These are phyloP conservation scores for Fusarium palustre DNA, from an alignment of 2,329 filamentous ascomycete genomes.

Conservation along the genomic window DNA sequence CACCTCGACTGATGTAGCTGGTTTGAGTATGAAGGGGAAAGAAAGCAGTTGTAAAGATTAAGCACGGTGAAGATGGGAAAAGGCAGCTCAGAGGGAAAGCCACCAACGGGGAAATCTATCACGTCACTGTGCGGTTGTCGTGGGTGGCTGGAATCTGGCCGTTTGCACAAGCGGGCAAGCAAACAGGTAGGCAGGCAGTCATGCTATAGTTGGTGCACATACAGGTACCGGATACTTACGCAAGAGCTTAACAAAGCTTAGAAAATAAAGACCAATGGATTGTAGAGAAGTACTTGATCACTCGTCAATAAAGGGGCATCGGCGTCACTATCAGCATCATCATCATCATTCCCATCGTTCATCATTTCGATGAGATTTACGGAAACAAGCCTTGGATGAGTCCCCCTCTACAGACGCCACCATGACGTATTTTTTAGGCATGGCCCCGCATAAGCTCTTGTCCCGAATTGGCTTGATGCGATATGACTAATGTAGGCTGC, in stretches of 20 bases:
- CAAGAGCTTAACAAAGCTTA: slow-evolving; percentile 29
- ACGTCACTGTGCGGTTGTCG: slow-evolving; percentile 45
- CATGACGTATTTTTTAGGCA: slow-evolving; percentile 42
- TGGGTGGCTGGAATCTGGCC: slow-evolving; percentile 42
- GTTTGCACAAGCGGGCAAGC: background rate
- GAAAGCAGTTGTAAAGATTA: slow-evolving; percentile 15
- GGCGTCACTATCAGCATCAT: slow-evolving; percentile 40
- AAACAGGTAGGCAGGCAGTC: background rate
- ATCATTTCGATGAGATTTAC: slow-evolving; percentile 39
- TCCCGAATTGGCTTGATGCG: slow-evolving; percentile 32
- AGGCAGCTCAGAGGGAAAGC: slow-evolving; percentile 26
- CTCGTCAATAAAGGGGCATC: slow-evolving; percentile 14
- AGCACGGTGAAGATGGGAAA: slow-evolving; percentile 22
- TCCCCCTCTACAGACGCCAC: slow-evolving; percentile 32
- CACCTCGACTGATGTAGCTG: slow-evolving; percentile 10
- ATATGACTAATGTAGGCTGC: slow-evolving; percentile 20
- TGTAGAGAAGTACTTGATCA: slow-evolving; percentile 21
- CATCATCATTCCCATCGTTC: slow-evolving; percentile 41
- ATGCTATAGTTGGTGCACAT: background rate
- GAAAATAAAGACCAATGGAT: background rate
- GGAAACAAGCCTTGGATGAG: slow-evolving; percentile 37
- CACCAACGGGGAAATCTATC: slow-evolving; percentile 43
- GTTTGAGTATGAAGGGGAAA: slow-evolving; percentile 16
- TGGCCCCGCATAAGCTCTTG: slow-evolving; percentile 42
- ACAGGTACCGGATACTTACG: slow-evolving; percentile 31